Evolutionary conservation across 2,329 filamentous ascomycete genomes (phyloP).

Genomic region (Ceratocystis colombiana): DNA sequence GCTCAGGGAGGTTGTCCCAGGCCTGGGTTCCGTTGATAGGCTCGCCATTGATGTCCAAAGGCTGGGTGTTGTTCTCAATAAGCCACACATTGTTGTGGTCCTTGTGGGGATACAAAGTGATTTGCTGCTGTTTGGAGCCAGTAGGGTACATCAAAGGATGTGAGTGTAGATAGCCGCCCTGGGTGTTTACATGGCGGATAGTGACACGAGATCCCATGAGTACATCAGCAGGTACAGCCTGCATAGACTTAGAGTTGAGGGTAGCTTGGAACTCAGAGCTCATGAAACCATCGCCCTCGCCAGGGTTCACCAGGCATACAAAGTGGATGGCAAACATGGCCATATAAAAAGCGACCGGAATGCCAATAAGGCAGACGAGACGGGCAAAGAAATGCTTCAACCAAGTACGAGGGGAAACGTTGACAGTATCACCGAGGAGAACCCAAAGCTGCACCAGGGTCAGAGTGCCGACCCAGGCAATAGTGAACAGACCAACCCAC

Average conservation of each 20-base stretch:
- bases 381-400: slow-evolving; percentile 91
- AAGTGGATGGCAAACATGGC: slow-evolving; percentile 98
- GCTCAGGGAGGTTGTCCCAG: slow-evolving; percentile 65
- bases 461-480: slow-evolving; percentile 90
- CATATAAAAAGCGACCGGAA: slow-evolving; percentile 85
- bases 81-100: slow-evolving; percentile 96
- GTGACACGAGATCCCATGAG: slow-evolving; percentile 76
- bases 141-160: slow-evolving; percentile 96
- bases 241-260: slow-evolving; percentile 92
- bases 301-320: slow-evolving; percentile 81
- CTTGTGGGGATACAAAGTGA: slow-evolving; percentile 97
- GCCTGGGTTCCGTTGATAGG: slow-evolving; percentile 70
- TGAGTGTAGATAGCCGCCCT: slow-evolving; percentile 94
- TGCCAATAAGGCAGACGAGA: slow-evolving; percentile 79
- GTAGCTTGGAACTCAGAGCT: slow-evolving; percentile 98
- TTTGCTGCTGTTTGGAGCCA: slow-evolving; percentile 96
- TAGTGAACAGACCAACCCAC: slow-evolving; percentile 98
- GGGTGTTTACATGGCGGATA: slow-evolving; percentile 90
- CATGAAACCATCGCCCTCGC: slow-evolving; percentile 98
- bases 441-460: slow-evolving; percentile 92
- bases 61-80: slow-evolving; percentile 92
- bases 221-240: slow-evolving; percentile 85
- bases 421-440: slow-evolving; percentile 77
- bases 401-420: slow-evolving; percentile 74
- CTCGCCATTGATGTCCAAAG: slow-evolving; percentile 63